These are phyloP conservation scores for Plasmopara viticola DNA, from an alignment of 352 stramenopile species.

Conservation along the genomic window DNA sequence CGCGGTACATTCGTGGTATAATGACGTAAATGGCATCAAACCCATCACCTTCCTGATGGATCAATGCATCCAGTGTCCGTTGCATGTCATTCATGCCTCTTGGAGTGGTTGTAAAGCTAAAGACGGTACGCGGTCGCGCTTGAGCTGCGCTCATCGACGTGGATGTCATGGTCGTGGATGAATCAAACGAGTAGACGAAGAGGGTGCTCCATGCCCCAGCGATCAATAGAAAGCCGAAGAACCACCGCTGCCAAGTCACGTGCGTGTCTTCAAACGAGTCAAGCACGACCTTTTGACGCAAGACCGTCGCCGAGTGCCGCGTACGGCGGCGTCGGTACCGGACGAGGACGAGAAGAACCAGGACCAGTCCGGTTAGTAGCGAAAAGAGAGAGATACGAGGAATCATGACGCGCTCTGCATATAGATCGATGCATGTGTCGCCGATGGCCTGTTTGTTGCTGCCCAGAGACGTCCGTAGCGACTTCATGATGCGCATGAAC, in stretches of 20 bases:
- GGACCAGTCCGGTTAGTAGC: slow-evolving; percentile 14
- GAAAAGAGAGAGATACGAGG: slow-evolving; percentile 34
- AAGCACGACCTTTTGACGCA: slow-evolving; percentile 17
- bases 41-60: slow-evolving; percentile 30
- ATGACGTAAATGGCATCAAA: slow-evolving; percentile 51
- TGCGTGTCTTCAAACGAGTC: slow-evolving; percentile 7
- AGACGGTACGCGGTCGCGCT: slow-evolving; percentile 36
- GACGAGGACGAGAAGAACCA: slow-evolving; percentile 10
- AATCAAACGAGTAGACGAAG: slow-evolving; percentile 34
- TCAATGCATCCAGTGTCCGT: slow-evolving; percentile 30
- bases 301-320: slow-evolving; percentile 12
- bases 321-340: slow-evolving; percentile 7
- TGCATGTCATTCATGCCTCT: slow-evolving; percentile 30
- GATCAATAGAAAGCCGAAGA: slow-evolving; percentile 24
- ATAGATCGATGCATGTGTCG: slow-evolving; percentile 33
- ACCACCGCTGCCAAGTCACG: slow-evolving; percentile 15
- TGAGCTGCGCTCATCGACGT: slow-evolving; percentile 16
- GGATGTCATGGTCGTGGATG: slow-evolving; percentile 16
- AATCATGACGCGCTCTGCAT: slow-evolving; percentile 35
- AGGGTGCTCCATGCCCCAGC: slow-evolving; percentile 31
- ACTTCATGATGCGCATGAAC: neutral
- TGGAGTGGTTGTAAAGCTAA: slow-evolving; percentile 52
- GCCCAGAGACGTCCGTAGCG: slow-evolving; percentile 18
- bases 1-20: slow-evolving; percentile 32
- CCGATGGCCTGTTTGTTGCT: slow-evolving; percentile 10